Evolutionary conservation across 2,329 filamentous ascomycete species (phyloP).

Genomic region (Fusarium stilboides): DNA sequence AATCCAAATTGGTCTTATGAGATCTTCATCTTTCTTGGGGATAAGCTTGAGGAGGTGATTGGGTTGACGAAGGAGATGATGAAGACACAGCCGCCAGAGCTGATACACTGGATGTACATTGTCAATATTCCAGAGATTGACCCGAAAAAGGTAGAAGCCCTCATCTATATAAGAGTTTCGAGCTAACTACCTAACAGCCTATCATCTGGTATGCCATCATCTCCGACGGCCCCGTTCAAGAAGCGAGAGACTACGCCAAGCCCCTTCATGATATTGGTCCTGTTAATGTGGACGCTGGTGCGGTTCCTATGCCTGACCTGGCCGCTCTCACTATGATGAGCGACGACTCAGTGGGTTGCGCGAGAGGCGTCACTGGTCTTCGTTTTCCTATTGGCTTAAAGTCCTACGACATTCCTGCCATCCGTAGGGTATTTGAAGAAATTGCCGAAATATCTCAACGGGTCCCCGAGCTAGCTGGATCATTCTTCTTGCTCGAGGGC

Average conservation of each 20-base stretch:
- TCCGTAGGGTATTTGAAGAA: slow-evolving; percentile 49
- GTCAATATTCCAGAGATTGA: slow-evolving; percentile 39
- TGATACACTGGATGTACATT: slow-evolving; percentile 39
- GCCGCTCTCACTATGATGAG: slow-evolving; percentile 59
- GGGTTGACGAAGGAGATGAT: slow-evolving; percentile 35
- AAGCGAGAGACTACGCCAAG: slow-evolving; percentile 56
- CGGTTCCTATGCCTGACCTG: slow-evolving; percentile 61
- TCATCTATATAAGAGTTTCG: rapidly evolving
- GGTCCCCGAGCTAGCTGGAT: slow-evolving; percentile 33
- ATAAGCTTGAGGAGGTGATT: slow-evolving; percentile 40
- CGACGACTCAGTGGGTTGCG: slow-evolving; percentile 55
- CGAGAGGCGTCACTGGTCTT: slow-evolving; percentile 58
- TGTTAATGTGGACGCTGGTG: slow-evolving; percentile 47
- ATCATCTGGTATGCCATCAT: slow-evolving; percentile 59
- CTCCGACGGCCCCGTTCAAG: slow-evolving; percentile 55
- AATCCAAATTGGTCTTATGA: slow-evolving; percentile 56
- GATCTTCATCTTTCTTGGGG: slow-evolving; percentile 55
- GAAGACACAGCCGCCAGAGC: slow-evolving; percentile 31
- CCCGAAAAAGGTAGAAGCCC: background rate
- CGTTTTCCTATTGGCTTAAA: slow-evolving; percentile 62
- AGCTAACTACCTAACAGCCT: slow-evolving; percentile 45
- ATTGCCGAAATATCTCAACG: slow-evolving; percentile 48
- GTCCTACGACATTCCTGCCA: slow-evolving; percentile 52
- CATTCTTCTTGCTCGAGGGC: slow-evolving; percentile 68
- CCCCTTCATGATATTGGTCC: slow-evolving; percentile 60